phyloP scores from a whole-genome alignment of 2,329 filamentous ascomycete species.

The Penicillium sp. region DNA sequence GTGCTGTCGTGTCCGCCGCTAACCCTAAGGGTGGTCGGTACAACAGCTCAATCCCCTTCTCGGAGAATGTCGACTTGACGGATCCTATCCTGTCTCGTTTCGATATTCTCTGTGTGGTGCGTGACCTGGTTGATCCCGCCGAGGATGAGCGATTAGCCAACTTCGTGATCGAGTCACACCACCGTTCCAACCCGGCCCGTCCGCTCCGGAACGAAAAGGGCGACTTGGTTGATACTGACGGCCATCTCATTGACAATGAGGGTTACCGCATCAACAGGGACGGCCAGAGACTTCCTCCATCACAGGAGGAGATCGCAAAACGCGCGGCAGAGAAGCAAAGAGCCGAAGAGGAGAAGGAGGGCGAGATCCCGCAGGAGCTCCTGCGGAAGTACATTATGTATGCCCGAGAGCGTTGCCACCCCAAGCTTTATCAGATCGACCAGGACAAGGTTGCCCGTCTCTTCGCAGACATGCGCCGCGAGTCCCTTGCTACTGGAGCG shows the following conservation, averaged over 20 bases:
- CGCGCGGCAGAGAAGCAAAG: slow-evolving; percentile 41
- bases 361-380: slow-evolving; percentile 84
- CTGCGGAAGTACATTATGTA: slow-evolving; percentile 97
- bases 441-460: slow-evolving; percentile 93
- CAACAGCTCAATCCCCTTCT: slow-evolving; percentile 94
- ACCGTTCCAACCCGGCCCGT: slow-evolving; percentile 73
- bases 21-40: slow-evolving; percentile 96
- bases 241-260: slow-evolving; percentile 61
- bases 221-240: slow-evolving; percentile 44
- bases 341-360: slow-evolving; percentile 54
- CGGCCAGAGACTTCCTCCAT: slow-evolving; percentile 33
- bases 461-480: slow-evolving; percentile 93
- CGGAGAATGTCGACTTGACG: slow-evolving; percentile 92
- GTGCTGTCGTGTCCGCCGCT: slow-evolving; percentile 92
- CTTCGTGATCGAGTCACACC: slow-evolving; percentile 93
- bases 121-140: slow-evolving; percentile 86
- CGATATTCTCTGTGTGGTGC: slow-evolving; percentile 92
- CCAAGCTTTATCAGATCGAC: slow-evolving; percentile 96
- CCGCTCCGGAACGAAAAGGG: slow-evolving; percentile 50
- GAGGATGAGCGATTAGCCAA: slow-evolving; percentile 92
- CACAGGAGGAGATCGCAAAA: slow-evolving; percentile 47
- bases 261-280: slow-evolving; percentile 51
- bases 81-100: slow-evolving; percentile 98
- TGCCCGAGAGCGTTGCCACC: slow-evolving; percentile 80
- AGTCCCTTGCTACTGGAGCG: slow-evolving; percentile 87